Base-by-base conservation (phyloP, 169 alveolate species). In the Plasmodium coatneyi region DNA sequence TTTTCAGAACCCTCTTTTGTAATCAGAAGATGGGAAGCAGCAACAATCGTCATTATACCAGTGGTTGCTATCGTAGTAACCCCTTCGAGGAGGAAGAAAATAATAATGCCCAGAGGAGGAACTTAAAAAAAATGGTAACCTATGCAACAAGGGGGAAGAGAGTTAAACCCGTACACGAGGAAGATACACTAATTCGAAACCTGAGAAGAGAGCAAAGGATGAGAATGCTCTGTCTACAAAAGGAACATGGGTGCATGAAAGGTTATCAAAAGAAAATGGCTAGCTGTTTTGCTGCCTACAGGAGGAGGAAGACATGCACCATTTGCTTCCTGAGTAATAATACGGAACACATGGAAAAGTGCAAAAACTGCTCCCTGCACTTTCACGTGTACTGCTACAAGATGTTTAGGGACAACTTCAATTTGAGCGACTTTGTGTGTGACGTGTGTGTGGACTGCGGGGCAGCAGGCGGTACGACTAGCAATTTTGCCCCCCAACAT, bases 301-400 rank as follows among this genome's bases (percentile, higher is more conserved):
- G 32, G 28, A 84, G 39, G 39, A 70, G 46, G n/a, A 84, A 74
- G 41, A 72, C 43, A 2, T 84, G 92, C 60, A 84, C 92, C 10
- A 84, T 84, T 3, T 84, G 92, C 41, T 84, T 84, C 12, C 70
- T 43, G 72, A 84, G 60, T 43, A 84, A 84, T 28, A 46, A 84
- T 74, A n/a, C 19, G n/a, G 84, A 84, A 43, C 78, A 84, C 39
- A 28, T 84, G 19, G 92, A 84, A 54, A 84, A 34, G 36, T 84
- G 92, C 25, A 84, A 34, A 84, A 25, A 49, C 5, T 84, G 92
- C 16, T 84, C 84, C 32, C 25, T 84, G 78, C 43, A 84, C 60
- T 84, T 84, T 30, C 92, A 84, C 66, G 16, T 74, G 60, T 43
- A 84, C 36, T 84, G 92, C 41, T 84, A 84, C 34, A 84, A 84